Percentiles rank a stretch among this genome's conserved stretches.
Conservation (phyloP, 352 stramenopile genomes). For the Pythium aphanidermatum region DNA sequence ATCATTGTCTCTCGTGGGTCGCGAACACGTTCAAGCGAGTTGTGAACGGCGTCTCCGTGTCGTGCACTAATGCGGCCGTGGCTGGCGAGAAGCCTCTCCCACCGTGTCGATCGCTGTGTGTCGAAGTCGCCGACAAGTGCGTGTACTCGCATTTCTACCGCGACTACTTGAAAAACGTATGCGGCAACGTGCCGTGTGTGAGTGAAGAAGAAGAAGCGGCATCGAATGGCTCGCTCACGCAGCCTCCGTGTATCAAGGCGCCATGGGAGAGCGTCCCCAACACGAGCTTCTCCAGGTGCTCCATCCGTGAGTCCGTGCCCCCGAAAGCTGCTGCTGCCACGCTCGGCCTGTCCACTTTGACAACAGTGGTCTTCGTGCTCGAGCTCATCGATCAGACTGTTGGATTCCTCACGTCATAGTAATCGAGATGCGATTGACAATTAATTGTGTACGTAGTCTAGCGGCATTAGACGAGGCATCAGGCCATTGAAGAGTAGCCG, state of each 20-base stretch:
- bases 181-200: constrained; percentile 53
- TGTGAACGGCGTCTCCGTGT: constrained; percentile 27
- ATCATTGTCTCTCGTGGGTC: constrained; percentile 68
- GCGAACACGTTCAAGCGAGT: constrained; percentile 37
- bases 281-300: constrained; percentile 48
- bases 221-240: constrained; percentile 24
- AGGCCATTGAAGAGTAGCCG: constrained; percentile 29
- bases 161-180: constrained; percentile 57
- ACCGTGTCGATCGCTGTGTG: constrained; percentile 62
- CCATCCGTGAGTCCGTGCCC: constrained; percentile 43
- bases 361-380: background rate
- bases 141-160: constrained; percentile 71
- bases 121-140: constrained; percentile 71
- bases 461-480: too few species aligned
- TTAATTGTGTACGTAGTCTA: too few species aligned
- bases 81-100: constrained; percentile 27
- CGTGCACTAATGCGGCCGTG: constrained; percentile 23
- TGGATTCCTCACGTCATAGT: too few species aligned
- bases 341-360: background rate
- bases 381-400: background rate
- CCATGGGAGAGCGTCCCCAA: constrained; percentile 42
- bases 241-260: constrained; percentile 37
- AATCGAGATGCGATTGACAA: too few species aligned
- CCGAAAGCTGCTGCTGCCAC: constrained; percentile 12
- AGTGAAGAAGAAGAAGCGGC: constrained; percentile 37